Conservation (phyloP, 495 filamentous ascomycete species). For the Xanthoparmelia taractica region DNA sequence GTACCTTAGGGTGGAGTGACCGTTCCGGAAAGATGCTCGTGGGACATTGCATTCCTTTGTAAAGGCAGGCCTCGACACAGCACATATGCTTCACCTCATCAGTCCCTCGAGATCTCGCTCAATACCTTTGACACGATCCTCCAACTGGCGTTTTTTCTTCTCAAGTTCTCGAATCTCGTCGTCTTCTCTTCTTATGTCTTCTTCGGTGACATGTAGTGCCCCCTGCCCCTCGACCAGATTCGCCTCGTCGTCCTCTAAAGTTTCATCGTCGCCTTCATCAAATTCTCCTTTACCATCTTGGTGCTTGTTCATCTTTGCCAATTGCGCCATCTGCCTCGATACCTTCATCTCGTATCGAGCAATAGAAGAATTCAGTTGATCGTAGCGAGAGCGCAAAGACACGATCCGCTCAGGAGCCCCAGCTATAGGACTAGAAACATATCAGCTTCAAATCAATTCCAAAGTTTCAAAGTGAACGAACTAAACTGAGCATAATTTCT, state of each 20-base stretch:
- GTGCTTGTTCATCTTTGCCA: conserved; percentile 63
- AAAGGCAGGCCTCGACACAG: neutral
- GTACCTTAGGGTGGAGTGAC: neutral
- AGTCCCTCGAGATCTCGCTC: conserved; percentile 71
- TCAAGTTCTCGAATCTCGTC: conserved; percentile 73
- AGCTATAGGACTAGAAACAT: conserved; percentile 52
- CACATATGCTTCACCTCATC: conserved; percentile 35
- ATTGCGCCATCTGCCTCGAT: conserved; percentile 62
- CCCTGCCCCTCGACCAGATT: conserved; percentile 28
- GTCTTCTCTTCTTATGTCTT: conserved; percentile 68
- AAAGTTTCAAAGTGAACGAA: conserved; percentile 28
- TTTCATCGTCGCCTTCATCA: conserved; percentile 33
- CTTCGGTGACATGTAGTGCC: conserved; percentile 53
- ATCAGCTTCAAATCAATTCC: neutral
- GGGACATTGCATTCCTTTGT: neutral
- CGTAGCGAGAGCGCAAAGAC: conserved; percentile 60
- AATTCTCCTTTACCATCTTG: conserved; percentile 32
- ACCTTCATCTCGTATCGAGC: conserved; percentile 72
- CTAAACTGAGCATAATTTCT: conserved; percentile 86
- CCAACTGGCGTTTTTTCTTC: conserved; percentile 63
- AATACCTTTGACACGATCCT: conserved; percentile 70
- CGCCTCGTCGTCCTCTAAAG: conserved; percentile 34
- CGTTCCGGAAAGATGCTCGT: conserved; percentile 2
- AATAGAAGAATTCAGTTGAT: conserved; percentile 65
- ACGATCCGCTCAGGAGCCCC: conserved; percentile 76